Evolutionary conservation across 2,329 filamentous ascomycete genomes (phyloP), one percentile per base, ranked within the genome.

Genomic region (Tolypocladium cylindrosporum): DNA sequence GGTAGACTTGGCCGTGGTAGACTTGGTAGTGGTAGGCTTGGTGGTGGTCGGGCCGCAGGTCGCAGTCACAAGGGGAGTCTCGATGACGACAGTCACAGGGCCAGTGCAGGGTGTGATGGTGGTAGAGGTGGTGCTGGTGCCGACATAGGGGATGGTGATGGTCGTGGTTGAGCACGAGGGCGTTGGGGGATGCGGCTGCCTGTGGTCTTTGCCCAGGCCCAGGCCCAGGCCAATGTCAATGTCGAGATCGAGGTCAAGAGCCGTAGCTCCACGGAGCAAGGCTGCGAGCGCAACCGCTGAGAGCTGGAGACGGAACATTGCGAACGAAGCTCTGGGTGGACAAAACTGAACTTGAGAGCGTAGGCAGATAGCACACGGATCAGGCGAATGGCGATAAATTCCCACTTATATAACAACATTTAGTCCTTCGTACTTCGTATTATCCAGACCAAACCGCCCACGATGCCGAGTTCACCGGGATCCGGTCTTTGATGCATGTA

Each of bases 71-170:
- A 58, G 19, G 16, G 57, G 57, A 16, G 57, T 58, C 40, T 58
- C 34, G 27, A 58, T 51, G 11, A 55, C 42, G 13, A 58, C 34
- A 5, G 52, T 51, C 9, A 41, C 42, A 27, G 51, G 53, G 41
- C 42, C 57, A 2, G 43, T 55, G 53, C 57, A 55, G 14, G 57
- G 53, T 10, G 36, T 16, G 37, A 55, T 34, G 13, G 57, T 55
- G n/a, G 57, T 42, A 3, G 52, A 58, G 3, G 43, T 58, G n/a
- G 34, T 52, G n/a, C 9, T 2, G 2, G 41, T 34, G 4, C 57
- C 53, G 16, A 58, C 40, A 19, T 48, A 58, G 5, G 57, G 57
- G 31, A 58, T 51, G 34, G 52, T 58, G 24, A 39, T 58, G 37
- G 36, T 55, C 39, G 41, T 52, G n/a, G 54, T 36, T 3, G 24